Evolutionary conservation across 2,329 filamentous ascomycete species (phyloP).

Genomic region (Dendrostoma leiphaemia): DNA sequence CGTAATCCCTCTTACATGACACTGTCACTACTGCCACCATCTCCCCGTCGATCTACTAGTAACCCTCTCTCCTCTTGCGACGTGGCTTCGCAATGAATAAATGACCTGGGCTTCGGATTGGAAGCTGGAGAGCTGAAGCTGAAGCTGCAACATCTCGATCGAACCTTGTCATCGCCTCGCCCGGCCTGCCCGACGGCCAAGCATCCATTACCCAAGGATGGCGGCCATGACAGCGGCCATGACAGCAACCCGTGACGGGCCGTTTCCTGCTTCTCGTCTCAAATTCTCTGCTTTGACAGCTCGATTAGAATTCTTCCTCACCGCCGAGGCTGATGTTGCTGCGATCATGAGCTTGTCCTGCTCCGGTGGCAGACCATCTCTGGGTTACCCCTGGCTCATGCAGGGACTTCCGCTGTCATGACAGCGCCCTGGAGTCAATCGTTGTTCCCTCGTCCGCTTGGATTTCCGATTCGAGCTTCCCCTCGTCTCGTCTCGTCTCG

Average conservation of each 20-base stretch:
- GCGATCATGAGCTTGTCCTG: not conserved
- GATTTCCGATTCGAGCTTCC: not conserved
- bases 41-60: not conserved
- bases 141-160: not conserved
- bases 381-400: not conserved
- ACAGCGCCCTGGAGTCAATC: not conserved
- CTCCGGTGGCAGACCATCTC: too few relatives aligned
- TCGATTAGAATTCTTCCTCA: not conserved
- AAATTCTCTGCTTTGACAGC: not conserved
- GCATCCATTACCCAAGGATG: not conserved
- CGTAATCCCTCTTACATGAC: not conserved
- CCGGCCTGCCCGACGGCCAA: not conserved
- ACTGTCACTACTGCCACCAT: too few relatives aligned
- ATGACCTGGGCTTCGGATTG: too few relatives aligned
- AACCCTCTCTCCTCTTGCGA: not conserved
- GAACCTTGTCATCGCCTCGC: not conserved
- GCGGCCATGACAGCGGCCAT: not conserved
- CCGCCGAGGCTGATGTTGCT: not conserved
- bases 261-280: not conserved
- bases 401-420: not conserved
- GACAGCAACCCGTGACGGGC: too few relatives aligned
- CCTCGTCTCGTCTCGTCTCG: not conserved
- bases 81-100: too few relatives aligned
- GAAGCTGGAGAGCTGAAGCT: not conserved
- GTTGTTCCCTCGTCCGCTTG: not conserved